A percentile compares a stretch with the other conserved stretches of the same genome.
These are phyloP conservation scores for Neurospora sp. DNA, from an alignment of 495 filamentous ascomycete species.

Conservation along the genomic window DNA sequence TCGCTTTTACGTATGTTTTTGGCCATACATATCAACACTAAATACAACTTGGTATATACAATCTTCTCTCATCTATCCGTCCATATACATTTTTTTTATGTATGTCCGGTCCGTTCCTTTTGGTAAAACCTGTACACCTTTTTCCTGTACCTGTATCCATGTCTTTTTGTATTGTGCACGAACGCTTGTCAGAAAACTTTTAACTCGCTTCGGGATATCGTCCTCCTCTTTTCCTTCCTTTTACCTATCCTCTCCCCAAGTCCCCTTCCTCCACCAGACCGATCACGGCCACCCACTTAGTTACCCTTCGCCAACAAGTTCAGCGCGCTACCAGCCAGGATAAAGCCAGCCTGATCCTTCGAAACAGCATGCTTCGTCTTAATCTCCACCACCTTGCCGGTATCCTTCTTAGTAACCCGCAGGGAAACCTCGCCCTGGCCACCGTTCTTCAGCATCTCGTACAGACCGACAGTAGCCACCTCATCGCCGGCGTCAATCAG, in stretches of 20 bases:
- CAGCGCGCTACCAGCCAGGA: constrained; percentile 87
- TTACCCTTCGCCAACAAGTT: constrained; percentile 63
- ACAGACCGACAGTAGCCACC: constrained; percentile 70
- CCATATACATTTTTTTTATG: not conserved
- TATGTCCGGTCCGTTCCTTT: not conserved
- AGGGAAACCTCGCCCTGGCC: constrained; percentile 71
- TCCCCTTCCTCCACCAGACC: not conserved
- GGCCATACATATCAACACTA: not conserved
- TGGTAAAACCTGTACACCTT: not conserved
- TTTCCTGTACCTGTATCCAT: not conserved
- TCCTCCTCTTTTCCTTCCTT: not conserved
- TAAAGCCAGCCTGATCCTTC: constrained; percentile 79
- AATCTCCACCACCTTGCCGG: constrained; percentile 51
- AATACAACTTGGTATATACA: not conserved
- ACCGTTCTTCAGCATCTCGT: constrained; percentile 66
- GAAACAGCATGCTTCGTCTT: constrained; percentile 70
- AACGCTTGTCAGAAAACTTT: not conserved
- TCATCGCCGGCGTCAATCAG: constrained; percentile 68
- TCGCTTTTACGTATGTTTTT: not conserved
- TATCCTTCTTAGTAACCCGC: constrained; percentile 49
- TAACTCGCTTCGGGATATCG: not conserved
- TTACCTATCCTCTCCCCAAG: not conserved
- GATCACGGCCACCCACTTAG: not conserved
- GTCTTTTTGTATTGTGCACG: not conserved
- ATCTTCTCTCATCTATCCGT: not conserved